Conservation (phyloP, 139 green algal species). For the Volvox reticuliferus region DNA sequence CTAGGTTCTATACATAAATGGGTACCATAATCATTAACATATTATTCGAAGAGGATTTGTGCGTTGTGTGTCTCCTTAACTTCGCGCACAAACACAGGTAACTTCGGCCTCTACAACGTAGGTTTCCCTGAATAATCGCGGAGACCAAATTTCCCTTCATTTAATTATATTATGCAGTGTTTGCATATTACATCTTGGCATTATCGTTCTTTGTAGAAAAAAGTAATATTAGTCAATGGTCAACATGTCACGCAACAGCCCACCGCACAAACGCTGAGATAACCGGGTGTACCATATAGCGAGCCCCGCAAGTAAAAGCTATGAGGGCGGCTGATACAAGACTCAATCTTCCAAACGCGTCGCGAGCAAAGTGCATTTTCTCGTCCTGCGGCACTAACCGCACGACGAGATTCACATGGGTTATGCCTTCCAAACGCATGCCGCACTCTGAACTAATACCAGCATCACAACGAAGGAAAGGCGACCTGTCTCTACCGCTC, state of each 20-base stretch:
- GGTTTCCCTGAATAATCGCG: no score
- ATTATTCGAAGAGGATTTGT: no score
- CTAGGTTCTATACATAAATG: no score
- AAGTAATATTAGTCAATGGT: neutral
- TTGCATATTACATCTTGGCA: neutral
- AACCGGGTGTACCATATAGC: neutral
- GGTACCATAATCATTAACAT: no score
- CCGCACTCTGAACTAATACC: neutral
- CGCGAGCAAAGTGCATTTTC: neutral
- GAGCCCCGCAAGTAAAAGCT: neutral
- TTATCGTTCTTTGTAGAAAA: neutral
- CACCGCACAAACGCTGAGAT: neutral
- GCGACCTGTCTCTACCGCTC: neutral
- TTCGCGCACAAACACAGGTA: no score
- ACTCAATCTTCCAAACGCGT: neutral
- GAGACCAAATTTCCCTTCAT: no score
- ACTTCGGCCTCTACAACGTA: no score
- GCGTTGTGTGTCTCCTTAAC: no score
- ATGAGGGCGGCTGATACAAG: neutral
- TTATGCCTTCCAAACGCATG: neutral
- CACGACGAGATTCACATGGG: neutral
- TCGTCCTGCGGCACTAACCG: neutral
- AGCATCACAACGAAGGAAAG: neutral
- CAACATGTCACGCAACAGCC: neutral
- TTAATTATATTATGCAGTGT: no score